Base-by-base conservation (phyloP, 2,329 filamentous ascomycete genomes). In the Paecilomyces niveus region DNA sequence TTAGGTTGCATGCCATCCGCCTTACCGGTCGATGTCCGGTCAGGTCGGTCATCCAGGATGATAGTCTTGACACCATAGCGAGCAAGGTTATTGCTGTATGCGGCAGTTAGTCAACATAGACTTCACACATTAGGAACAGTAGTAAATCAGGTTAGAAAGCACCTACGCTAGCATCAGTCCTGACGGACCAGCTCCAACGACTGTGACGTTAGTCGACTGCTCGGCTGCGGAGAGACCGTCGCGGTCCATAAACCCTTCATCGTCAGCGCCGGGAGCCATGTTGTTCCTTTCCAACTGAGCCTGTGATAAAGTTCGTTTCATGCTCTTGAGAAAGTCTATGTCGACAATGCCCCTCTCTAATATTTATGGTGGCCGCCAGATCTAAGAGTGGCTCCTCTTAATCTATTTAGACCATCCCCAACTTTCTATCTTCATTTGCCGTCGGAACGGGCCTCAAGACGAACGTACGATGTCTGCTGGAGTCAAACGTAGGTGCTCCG, bases 1-100 rank as follows among this genome's bases (percentile, higher is more conserved):
- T 91, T 91, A 52, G 88, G 88, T 67, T 91, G 88, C 56, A 91
- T 77, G 49, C 88, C 88, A 70, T 91, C 89, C 61, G 87, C 87
- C 58, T 83, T 78, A 50, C 88, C 88, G 8, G 86, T 86, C 5
- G 83, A 79, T 1, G 89, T 92, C 66, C 84, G 84, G 65, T 88
- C 83, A 33, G 83, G 77, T 62, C 88, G 78, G 68, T 90, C 86
- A 74, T 91, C 89, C 54, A 90, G 78, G 52, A 90, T 80, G 49
- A 81, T 80, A 2, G 84, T 81, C 57, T 84, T 83, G 65, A 90
- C 83, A 13, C 87, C 88, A 65, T 84, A 89, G 8, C 87, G 81
- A 18, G 83, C 82, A 35, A 90, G 77, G 63, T 83, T 81, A 33
- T 79, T 77, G 13, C 80, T 83, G 63, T 57, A 39, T 39, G 6